Evolutionary conservation across 805 yeast genomes (phyloP), one percentile per base, ranked within the genome.

Genomic region (Candida broadrunensis): DNA sequence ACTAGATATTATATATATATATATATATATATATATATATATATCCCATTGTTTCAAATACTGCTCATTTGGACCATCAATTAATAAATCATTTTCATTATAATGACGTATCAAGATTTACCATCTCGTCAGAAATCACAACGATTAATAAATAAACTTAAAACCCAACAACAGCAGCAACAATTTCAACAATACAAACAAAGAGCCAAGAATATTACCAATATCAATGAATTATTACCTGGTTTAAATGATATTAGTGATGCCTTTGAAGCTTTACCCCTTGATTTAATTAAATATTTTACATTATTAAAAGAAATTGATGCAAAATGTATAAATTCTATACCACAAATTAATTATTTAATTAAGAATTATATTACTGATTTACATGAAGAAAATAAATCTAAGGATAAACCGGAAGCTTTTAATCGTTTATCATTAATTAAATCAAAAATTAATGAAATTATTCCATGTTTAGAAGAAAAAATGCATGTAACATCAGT

Each of bases 401-500:
- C 9, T 27, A 6, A 3, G 13, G 14, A 54, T 5, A 14, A 17
- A 13, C 14, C 18, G 12, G 37, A 39, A 9, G 29, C 16, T 18
- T 60, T 63, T 39, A 43, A 56, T 16, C 54, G 71, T 6, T 56
- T 76, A 45, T 50, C 58, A 20, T 50, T 58, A 19, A 73, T 78
- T 43, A 61, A 73, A 41, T 70, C 70, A 21, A 65, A 72, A 41
- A 67, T 78, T 47, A 72, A 68, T 47, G 96, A 87, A 43, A 72
- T 91, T 41, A 80, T 91, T 70, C 97, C 98, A 1, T 87, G 96
- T 46, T 65, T 91, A 41, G 98, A 91, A 58, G 97, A 93, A 60
- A 93, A 93, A 63, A 88, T 93, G 95, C 97, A 91, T 60, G 97
- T 93, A 32, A 91, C 97, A 4, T 83, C 91, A 1, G 83, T 88